These are phyloP conservation scores for Clarireedia paspali DNA, from an alignment of 2,329 filamentous ascomycete genomes.

Conservation along the genomic window DNA sequence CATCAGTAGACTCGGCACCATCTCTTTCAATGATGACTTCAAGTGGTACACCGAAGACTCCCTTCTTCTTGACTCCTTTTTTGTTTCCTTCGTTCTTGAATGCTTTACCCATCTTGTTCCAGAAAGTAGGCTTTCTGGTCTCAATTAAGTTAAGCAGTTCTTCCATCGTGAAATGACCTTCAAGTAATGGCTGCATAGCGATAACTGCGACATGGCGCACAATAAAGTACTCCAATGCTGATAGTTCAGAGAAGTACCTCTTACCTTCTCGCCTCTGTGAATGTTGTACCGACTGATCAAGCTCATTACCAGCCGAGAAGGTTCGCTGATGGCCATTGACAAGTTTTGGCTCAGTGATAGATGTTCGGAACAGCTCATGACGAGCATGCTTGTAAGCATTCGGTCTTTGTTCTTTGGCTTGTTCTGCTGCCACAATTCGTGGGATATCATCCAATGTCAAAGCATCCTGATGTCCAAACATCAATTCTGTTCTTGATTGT, in stretches of 20 bases:
- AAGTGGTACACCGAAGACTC: conserved; percentile 82
- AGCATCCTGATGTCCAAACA: conserved; percentile 84
- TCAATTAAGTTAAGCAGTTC: conserved; percentile 91
- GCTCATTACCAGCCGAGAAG: conserved; percentile 49
- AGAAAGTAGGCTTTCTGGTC: conserved; percentile 87
- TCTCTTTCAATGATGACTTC: conserved; percentile 88
- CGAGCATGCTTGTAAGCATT: conserved; percentile 71
- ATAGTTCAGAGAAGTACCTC: conserved; percentile 93
- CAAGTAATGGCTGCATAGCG: conserved; percentile 87
- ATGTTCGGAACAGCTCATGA: conserved; percentile 54
- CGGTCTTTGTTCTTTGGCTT: conserved; percentile 82
- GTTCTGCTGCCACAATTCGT: conserved; percentile 88
- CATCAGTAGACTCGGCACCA: conserved; percentile 94
- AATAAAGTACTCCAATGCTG: conserved; percentile 94
- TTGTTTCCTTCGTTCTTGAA: conserved; percentile 74
- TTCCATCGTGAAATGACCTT: conserved; percentile 85
- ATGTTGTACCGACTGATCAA: conserved; percentile 36
- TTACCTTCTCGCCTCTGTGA: conserved; percentile 51
- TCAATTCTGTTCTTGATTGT: conserved; percentile 67
- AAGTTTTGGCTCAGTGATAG: conserved; percentile 54
- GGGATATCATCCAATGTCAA: conserved; percentile 95
- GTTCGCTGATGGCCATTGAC: conserved; percentile 63
- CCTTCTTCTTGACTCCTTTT: conserved; percentile 81
- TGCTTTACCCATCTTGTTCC: conserved; percentile 96
- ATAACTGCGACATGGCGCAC: conserved; percentile 91